Conservation (phyloP, 1,139 yeast genomes). For the Pneumocystis sp. region DNA sequence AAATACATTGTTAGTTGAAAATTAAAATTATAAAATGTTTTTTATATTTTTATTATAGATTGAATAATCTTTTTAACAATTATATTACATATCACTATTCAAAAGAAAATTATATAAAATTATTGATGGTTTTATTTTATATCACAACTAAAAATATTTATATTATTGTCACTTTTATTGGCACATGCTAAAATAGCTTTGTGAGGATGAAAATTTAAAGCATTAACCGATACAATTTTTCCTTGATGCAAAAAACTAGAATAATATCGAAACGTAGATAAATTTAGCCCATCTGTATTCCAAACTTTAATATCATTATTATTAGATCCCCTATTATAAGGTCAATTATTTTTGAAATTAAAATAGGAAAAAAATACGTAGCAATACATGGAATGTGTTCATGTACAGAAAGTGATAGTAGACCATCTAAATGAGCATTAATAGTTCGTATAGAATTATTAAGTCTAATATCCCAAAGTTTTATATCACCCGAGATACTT, state of each 20-base stretch:
- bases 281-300: conserved; percentile 69
- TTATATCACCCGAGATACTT: conserved; percentile 66
- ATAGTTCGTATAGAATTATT: conserved; percentile 57
- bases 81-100: not conserved
- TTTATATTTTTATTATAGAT: not conserved
- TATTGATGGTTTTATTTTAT: not conserved
- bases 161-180: not conserved
- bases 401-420: conserved; percentile 69
- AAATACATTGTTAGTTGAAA: not conserved
- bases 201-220: conserved; percentile 79
- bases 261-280: conserved; percentile 45
- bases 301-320: conserved; percentile 50
- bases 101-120: not conserved
- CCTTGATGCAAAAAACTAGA: conserved; percentile 24
- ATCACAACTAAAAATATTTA: not conserved
- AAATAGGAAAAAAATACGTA: conserved; percentile 5
- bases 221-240: conserved; percentile 37
- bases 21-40: not conserved
- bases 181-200: conserved; percentile 70
- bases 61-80: not conserved
- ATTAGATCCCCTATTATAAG: conserved; percentile 61
- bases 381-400: conserved; percentile 72
- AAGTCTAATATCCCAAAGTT: conserved; percentile 76
- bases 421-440: conserved; percentile 44
- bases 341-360: not conserved